Evolutionary conservation across 1,284 basidiomycete genomes (phyloP).

Genomic region (Cerrena zonata): DNA sequence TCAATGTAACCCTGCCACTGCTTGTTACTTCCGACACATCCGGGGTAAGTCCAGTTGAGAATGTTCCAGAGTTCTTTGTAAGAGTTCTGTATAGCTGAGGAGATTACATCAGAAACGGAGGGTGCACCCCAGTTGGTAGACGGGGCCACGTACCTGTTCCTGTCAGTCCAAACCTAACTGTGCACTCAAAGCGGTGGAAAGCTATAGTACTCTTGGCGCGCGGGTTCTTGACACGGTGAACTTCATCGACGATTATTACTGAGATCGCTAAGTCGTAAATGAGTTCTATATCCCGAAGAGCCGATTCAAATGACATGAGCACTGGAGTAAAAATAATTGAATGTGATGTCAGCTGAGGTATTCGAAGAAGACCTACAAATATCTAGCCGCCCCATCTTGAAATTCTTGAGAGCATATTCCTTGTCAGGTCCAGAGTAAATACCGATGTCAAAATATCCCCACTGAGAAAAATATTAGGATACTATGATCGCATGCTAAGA

Average conservation of each 20-base stretch:
- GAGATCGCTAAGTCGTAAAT: slow-evolving; percentile 63
- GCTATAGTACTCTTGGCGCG: slow-evolving; percentile 56
- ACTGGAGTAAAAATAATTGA: slow-evolving; percentile 37
- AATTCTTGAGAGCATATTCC: slow-evolving; percentile 59
- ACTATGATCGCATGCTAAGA: not conserved
- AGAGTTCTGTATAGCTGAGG: slow-evolving; percentile 80
- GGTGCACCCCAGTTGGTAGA: not conserved
- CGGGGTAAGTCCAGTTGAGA: slow-evolving; percentile 76
- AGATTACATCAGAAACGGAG: slow-evolving; percentile 30
- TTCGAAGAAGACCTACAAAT: slow-evolving; percentile 44
- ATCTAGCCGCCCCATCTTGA: slow-evolving; percentile 69
- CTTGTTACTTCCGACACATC: slow-evolving; percentile 52
- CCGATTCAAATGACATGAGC: slow-evolving; percentile 66
- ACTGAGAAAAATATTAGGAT: slow-evolving; percentile 35
- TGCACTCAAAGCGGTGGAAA: slow-evolving; percentile 58
- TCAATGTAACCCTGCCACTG: slow-evolving; percentile 70
- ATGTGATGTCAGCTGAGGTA: not conserved
- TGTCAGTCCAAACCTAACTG: slow-evolving; percentile 70
- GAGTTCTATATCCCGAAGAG: slow-evolving; percentile 58
- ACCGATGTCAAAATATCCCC: slow-evolving; percentile 78
- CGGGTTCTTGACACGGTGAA: slow-evolving; percentile 75
- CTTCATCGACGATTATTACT: slow-evolving; percentile 77
- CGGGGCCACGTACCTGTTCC: slow-evolving; percentile 35
- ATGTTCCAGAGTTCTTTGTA: slow-evolving; percentile 82
- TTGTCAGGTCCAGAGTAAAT: slow-evolving; percentile 50